A percentile compares a stretch with the other conserved stretches of the same genome.
phyloP scores from a whole-genome alignment of 148 eudicot species.

The Linanthus parryae region DNA sequence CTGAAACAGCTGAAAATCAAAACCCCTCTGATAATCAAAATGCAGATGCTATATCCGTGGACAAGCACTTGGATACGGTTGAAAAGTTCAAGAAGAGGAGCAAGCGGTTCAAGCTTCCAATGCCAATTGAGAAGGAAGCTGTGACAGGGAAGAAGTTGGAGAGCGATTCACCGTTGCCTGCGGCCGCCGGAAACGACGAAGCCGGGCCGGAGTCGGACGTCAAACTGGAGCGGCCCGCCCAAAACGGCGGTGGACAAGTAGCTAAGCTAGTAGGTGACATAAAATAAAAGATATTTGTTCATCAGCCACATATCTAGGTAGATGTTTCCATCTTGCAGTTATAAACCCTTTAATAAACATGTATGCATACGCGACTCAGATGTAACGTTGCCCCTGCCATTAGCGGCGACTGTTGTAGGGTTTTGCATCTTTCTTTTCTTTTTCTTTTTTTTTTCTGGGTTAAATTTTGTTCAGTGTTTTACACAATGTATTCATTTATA shows the following conservation, averaged over 20 bases:
- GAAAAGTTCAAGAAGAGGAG: conserved; percentile 86
- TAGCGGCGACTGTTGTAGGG: too few species aligned
- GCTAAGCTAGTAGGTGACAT: too few species aligned
- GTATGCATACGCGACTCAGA: too few species aligned
- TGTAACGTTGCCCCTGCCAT: too few species aligned
- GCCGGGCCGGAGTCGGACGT: conserved; percentile 43
- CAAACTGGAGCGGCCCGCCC: conserved; percentile 83
- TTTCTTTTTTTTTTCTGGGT: too few species aligned
- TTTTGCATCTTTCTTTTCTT: too few species aligned
- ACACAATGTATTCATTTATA: too few species aligned
- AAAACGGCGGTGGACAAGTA: conserved; percentile 83
- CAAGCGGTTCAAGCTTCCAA: conserved; percentile 93
- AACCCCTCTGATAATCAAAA: conserved; percentile 28
- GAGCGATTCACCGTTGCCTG: conserved; percentile 57
- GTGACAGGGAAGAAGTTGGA: conserved; percentile 59
- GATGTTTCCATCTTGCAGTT: too few species aligned
- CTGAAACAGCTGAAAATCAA: conserved; percentile 33
- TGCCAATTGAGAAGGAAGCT: conserved; percentile 84
- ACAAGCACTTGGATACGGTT: conserved; percentile 68
- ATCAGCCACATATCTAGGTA: too few species aligned
- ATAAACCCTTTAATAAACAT: too few species aligned
- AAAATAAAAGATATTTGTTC: too few species aligned
- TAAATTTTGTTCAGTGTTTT: too few species aligned
- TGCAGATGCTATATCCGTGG: conserved; percentile 32
- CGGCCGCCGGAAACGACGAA: conserved; percentile 49